These are phyloP conservation scores for Colletotrichum neosansevieriae DNA, from an alignment of 2,329 filamentous ascomycete genomes.

Conservation along the genomic window DNA sequence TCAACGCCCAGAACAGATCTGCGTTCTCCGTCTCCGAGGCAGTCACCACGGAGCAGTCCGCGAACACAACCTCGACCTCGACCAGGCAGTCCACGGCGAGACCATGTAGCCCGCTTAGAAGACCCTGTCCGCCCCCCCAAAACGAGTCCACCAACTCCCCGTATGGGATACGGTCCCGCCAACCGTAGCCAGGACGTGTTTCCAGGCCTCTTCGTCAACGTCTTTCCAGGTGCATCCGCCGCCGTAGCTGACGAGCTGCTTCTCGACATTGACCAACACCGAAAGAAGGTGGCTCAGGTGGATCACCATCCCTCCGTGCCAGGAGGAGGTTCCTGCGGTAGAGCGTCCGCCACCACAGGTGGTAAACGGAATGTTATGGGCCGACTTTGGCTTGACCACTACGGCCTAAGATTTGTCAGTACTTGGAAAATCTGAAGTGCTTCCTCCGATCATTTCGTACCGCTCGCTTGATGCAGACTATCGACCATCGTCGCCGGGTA, in stretches of 20 bases:
- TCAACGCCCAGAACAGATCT: slow-evolving; percentile 57
- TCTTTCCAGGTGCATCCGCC: slow-evolving; percentile 67
- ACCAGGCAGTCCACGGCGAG: slow-evolving; percentile 59
- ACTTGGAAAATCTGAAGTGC: background rate
- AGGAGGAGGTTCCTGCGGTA: slow-evolving; percentile 60
- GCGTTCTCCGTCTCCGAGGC: slow-evolving; percentile 57
- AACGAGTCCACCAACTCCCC: slow-evolving; percentile 70
- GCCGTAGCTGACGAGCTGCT: slow-evolving; percentile 59
- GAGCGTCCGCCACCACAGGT: slow-evolving; percentile 69
- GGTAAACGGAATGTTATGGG: slow-evolving; percentile 60
- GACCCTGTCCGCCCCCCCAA: slow-evolving; percentile 70
- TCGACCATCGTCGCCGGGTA: slow-evolving; percentile 52
- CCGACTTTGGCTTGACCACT: slow-evolving; percentile 56
- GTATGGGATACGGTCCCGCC: slow-evolving; percentile 74
- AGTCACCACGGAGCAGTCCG: slow-evolving; percentile 51
- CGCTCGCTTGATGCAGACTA: slow-evolving; percentile 52
- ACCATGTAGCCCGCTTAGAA: slow-evolving; percentile 66
- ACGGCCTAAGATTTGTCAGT: slow-evolving; percentile 51
- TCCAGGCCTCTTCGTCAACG: slow-evolving; percentile 63
- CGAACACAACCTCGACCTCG: slow-evolving; percentile 54
- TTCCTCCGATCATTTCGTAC: slow-evolving; percentile 5
- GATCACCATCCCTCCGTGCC: slow-evolving; percentile 66
- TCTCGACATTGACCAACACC: slow-evolving; percentile 60
- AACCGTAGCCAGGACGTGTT: slow-evolving; percentile 67
- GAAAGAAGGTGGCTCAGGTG: slow-evolving; percentile 64